phyloP scores from a whole-genome alignment of 352 stramenopile genomes.

The Phytophthora hybrid region DNA sequence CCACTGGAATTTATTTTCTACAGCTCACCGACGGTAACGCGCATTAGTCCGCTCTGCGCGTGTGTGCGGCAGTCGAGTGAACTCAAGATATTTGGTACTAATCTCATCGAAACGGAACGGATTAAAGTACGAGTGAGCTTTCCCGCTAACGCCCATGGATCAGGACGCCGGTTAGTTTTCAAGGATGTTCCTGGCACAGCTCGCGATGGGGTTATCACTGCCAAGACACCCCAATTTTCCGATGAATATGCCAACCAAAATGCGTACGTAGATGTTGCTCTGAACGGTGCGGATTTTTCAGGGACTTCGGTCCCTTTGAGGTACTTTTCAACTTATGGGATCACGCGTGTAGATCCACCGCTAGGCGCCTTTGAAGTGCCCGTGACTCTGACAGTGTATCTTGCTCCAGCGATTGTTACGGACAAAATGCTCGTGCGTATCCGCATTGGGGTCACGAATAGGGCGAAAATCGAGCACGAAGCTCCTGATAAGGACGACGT shows the following conservation, averaged over 20 bases:
- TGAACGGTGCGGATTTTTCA: conserved; percentile 79
- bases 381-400: conserved; percentile 45
- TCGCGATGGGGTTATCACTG: conserved; percentile 60
- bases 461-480: not conserved
- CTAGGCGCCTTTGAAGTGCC: conserved; percentile 71
- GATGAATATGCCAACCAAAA: conserved; percentile 56
- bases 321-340: conserved; percentile 64
- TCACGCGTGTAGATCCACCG: conserved; percentile 55
- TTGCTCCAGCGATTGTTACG: conserved; percentile 56
- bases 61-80: conserved; percentile 59
- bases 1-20: conserved; percentile 81
- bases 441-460: conserved; percentile 37
- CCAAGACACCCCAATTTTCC: conserved; percentile 54
- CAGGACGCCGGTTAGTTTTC: conserved; percentile 37
- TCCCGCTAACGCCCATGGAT: conserved; percentile 19
- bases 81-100: conserved; percentile 63
- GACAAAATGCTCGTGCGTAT: conserved; percentile 57
- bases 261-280: conserved; percentile 63
- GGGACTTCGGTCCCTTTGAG: conserved; percentile 52
- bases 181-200: conserved; percentile 52
- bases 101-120: conserved; percentile 79
- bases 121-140: conserved; percentile 72
- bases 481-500: not conserved
- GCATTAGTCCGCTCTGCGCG: conserved; percentile 67
- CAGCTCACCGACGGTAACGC: conserved; percentile 59